Conservation (phyloP, 2,329 filamentous ascomycete species). For the Neofusicoccum umdonicola region DNA sequence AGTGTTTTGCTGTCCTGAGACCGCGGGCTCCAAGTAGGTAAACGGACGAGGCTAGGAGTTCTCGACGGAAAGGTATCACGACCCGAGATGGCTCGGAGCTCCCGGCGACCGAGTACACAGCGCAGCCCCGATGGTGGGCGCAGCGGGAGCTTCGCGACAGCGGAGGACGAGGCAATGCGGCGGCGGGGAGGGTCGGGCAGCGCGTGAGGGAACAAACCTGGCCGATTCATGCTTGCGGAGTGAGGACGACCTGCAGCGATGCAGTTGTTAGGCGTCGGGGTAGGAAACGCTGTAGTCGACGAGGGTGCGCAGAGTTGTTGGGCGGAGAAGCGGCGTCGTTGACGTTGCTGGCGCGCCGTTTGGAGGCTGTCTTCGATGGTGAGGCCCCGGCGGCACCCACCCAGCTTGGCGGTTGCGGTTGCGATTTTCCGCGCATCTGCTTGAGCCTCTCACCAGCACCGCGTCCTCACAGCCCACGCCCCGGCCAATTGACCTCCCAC, state of each 20-base stretch:
- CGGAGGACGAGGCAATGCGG: slow-evolving; percentile 10
- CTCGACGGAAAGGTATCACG: background rate
- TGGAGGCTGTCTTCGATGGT: slow-evolving; percentile 2
- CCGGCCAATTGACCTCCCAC: slow-evolving; percentile 7
- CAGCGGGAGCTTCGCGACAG: slow-evolving; percentile 12
- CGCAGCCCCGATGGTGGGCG: background rate
- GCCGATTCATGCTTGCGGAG: slow-evolving; percentile 16
- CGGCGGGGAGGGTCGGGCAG: slow-evolving; percentile 13
- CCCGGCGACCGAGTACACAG: background rate
- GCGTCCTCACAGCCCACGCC: background rate
- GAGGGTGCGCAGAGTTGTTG: slow-evolving; percentile 3
- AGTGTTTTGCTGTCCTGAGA: background rate
- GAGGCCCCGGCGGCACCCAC: slow-evolving; percentile 1
- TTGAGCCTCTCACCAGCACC: background rate
- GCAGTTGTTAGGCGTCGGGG: background rate
- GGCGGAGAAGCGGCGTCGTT: background rate
- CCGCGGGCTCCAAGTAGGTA: background rate
- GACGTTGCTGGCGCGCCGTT: background rate
- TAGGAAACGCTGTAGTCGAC: background rate
- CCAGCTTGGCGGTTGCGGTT: background rate
- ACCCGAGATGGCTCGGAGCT: background rate
- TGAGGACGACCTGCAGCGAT: background rate
- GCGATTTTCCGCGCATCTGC: slow-evolving; percentile 2
- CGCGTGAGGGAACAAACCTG: slow-evolving; percentile 15
- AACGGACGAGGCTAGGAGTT: background rate